phyloP scores from a whole-genome alignment of 257 asterid genomes.

The Mentha longifolia region DNA sequence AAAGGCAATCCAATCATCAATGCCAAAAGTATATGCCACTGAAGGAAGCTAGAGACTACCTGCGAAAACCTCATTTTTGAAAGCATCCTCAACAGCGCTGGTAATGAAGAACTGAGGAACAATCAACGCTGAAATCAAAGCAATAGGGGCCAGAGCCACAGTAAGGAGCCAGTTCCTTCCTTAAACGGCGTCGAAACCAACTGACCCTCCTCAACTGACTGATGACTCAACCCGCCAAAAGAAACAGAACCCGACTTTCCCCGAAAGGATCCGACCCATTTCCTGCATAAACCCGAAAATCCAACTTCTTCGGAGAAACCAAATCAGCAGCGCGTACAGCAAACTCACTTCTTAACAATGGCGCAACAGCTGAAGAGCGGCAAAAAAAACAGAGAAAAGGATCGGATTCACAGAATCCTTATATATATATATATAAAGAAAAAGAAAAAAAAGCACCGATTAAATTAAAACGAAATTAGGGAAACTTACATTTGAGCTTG shows the following conservation, averaged over 20 bases:
- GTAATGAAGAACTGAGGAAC: constrained; percentile 68
- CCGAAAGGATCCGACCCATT: constrained; percentile 59
- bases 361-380: constrained; percentile 36
- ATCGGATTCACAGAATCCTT: background rate
- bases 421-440: too few relatives aligned
- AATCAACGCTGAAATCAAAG: constrained; percentile 64
- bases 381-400: background rate
- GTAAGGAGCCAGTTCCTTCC: constrained; percentile 63
- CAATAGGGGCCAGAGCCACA: constrained; percentile 85
- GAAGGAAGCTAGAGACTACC: constrained; percentile 45
- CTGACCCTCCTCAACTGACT: constrained; percentile 72
- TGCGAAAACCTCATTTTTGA: constrained; percentile 63
- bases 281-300: constrained; percentile 44
- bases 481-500: constrained; percentile 48
- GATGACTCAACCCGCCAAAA: constrained; percentile 72
- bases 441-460: too few relatives aligned
- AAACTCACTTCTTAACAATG: constrained; percentile 43
- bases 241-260: constrained; percentile 90
- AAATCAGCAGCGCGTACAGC: constrained; percentile 36
- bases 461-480: constrained; percentile 23
- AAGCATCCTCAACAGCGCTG: constrained; percentile 57
- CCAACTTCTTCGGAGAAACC: constrained; percentile 43
- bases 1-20: background rate
- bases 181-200: constrained; percentile 70
- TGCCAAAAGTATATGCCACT: constrained; percentile 5